Evolutionary conservation across 2,329 filamentous ascomycete species (phyloP), one percentile per base, ranked within the genome.

Genomic region (Graphium sp.): DNA sequence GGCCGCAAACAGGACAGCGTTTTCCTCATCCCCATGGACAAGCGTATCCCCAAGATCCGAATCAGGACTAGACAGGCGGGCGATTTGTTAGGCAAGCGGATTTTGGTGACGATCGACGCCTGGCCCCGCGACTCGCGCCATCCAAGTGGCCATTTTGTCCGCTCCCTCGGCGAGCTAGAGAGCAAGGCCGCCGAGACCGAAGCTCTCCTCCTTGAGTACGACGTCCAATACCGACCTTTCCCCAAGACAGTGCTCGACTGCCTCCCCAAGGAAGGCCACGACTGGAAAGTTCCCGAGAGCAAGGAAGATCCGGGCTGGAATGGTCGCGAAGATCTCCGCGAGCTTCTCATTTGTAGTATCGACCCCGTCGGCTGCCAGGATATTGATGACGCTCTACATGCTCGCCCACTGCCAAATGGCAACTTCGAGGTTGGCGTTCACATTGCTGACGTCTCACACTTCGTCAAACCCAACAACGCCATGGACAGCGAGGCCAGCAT

Each of bases 371-470:
- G 85, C 2, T 98, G 89, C 52, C 87, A 95, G 44, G 89, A 98
- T 58, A 98, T 98, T 33, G 89, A 98, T 43, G 91, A 98, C 52
- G 89, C 89, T 12, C 67, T 98, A 6, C 91, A 98, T 50, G 85
- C 89, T 6, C 68, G 74, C 35, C 63, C 66, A 28, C 57, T 98
- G 14, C 76, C 83, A 1, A 95, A 95, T 43, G 89, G 91, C 24
- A 94, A 95, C 49, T 85, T 74, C 38, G 83, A 95, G 50, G 84
- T 98, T 7, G 89, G 89, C 37, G 89, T 98, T 11, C 91, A 98
- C 52, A 98, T 98, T 51, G 91, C 89, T 17, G 89, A 98, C 50
- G 89, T 98, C n/a, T 95, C 89, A 7, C 80, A 98, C 54, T 98
- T 98, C 46, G 89, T 98, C 43, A 92, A 89, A 53, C 85, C 91